phyloP scores from a whole-genome alignment of 192 early-diverging fungal species.

The Podila epigama region DNA sequence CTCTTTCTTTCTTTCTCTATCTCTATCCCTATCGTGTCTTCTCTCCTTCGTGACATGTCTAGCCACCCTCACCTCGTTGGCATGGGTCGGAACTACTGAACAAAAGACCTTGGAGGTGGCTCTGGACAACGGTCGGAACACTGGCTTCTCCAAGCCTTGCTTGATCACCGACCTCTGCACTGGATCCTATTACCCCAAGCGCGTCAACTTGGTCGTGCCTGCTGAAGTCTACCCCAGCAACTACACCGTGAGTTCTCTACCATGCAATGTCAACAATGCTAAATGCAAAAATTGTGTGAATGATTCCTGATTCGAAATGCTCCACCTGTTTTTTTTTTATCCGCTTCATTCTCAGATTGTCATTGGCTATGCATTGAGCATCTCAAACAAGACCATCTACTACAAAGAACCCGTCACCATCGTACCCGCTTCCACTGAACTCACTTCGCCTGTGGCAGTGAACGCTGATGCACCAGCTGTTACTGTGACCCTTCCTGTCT shows the following conservation, averaged over 20 bases:
- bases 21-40: no score
- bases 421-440: slow-evolving; percentile 7
- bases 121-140: slow-evolving; percentile 19
- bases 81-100: slow-evolving; percentile 19
- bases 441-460: slow-evolving; percentile 11
- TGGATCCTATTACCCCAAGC: slow-evolving; percentile 42
- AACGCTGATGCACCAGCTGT: slow-evolving; percentile 6
- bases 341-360: slow-evolving; percentile 6
- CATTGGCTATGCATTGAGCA: slow-evolving; percentile 22
- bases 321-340: not conserved
- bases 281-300: not conserved
- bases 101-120: slow-evolving; percentile 29
- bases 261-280: not conserved
- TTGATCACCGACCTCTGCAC: slow-evolving; percentile 13
- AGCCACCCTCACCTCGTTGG: slow-evolving; percentile 26
- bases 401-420: slow-evolving; percentile 31
- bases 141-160: slow-evolving; percentile 6
- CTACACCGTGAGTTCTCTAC: slow-evolving; percentile 26
- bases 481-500: slow-evolving; percentile 17
- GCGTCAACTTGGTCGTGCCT: slow-evolving; percentile 27
- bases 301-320: not conserved
- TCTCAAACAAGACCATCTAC: slow-evolving; percentile 9
- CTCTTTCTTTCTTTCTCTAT: no score
- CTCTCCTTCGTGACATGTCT: no score
- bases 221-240: slow-evolving; percentile 6